Base-by-base conservation (phyloP, 371 early-diverging fungal species). In the Mortierella sp. region DNA sequence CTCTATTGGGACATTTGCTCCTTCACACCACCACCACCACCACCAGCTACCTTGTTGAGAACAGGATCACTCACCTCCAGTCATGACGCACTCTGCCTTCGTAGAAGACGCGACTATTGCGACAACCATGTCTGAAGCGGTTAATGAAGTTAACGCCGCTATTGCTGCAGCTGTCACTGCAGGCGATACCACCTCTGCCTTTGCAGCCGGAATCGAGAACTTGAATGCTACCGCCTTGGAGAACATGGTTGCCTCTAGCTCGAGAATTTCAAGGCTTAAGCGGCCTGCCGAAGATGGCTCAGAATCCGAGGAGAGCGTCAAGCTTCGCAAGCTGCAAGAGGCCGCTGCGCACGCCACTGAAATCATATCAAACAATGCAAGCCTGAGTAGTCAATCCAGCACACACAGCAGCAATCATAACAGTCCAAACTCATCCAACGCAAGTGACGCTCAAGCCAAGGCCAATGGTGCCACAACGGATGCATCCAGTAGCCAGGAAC, bases 81-180 rank as follows among this genome's bases (percentile, higher is more conserved):
- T 29, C 44, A 71, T 71, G 72, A 61, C 65, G 22, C 60, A 65
- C 44, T 45, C 73, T 12, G 31, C 73, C 34, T 72, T 43, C 45
- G 54, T 54, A 29, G 60, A 63, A 19, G 70, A 67, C 41, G 22
- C 63, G 7, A 54, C 58, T 12, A 51, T 67, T 3, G 65, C 71
- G 17, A 50, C 72, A 24, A 72, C 73, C 16, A 66, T 71, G 72
- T 65, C 72, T 12, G 68, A 74, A 27, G 76, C 61, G 0, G 76
- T 64, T 27, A 76, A 68, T 19, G 76, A 50, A 1, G 69, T 76
- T 24, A 76, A 68, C 34, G 76, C 76, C 9, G 76, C 76, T 16
- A 68, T 76, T 17, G 76, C 69, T n/a, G 76, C 76, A 16, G 76
- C 76, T 24, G 76, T 76, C 21, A 61, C 76, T 10, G 76, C 76